Evolutionary conservation across 2,329 filamentous ascomycete genomes (phyloP), one percentile per base, ranked within the genome.

Genomic region (Lasiodiplodia theobromae): DNA sequence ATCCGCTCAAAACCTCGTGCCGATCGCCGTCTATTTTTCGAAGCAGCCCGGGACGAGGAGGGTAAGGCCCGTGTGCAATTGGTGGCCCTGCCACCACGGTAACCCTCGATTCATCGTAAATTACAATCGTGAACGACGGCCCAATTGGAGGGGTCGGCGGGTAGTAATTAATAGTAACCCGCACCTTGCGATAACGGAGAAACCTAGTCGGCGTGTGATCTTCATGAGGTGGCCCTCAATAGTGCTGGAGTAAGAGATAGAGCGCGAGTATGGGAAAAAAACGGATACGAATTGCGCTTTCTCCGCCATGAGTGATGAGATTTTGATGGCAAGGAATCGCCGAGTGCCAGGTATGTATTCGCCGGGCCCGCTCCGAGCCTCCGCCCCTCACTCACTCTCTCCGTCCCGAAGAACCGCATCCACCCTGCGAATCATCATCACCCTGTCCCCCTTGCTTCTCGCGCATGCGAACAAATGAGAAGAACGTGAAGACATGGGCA

Each of bases 381-480:
- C 44, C 47, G 47, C 60, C 44, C 25, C 60, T 52, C 40, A 18
- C 16, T 28, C 60, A 7, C 31, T 52, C 47, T 21, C 47, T 34
- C 21, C 23, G 11, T 49, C 60, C 38, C 51, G 60, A 64, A 47
- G 31, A 47, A 47, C 60, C 34, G n/a, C 18, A 47, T n/a, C n/a
- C 38, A 44, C 58, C 58, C 60, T 64, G 60, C 60, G 60, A 52
- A 64, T 64, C 60, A 64, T 64, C 60, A 38, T 31, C 60, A 52
- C 47, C 16, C 23, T 12, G n/a, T 28, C 40, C 60, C 60, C 60
- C 60, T 64, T 64, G 60, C 60, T 28, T 40, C 58, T 51, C 40
- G 40, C 44, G 58, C 58, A 18, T 25, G n/a, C 40, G 47, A 37
- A 12, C 25, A 44, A 37, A 28, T 18, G 18, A 12, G 31, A 16